Evolutionary conservation across 2,329 filamentous ascomycete species (phyloP).

Genomic region (Cladosporium cucumerinum): DNA sequence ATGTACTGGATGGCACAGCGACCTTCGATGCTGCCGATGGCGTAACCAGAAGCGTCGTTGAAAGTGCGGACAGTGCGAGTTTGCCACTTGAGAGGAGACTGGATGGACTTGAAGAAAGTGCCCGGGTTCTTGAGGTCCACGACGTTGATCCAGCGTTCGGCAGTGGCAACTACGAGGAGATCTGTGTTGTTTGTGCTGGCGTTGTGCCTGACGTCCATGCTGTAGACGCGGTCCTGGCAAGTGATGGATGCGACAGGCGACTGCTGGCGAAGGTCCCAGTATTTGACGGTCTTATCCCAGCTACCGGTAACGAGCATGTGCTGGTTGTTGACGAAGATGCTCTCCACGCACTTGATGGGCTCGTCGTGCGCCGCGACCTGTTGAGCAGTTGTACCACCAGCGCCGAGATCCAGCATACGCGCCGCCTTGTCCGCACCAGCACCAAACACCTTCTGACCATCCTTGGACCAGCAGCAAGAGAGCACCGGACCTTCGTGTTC

Average conservation of each 20-base stretch:
- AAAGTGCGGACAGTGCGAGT: slow-evolving; percentile 95
- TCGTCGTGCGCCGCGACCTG: slow-evolving; percentile 83
- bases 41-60: slow-evolving; percentile 84
- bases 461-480: slow-evolving; percentile 85
- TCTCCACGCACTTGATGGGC: slow-evolving; percentile 73
- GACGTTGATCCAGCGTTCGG: slow-evolving; percentile 94
- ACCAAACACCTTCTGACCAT: slow-evolving; percentile 83
- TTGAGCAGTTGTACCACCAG: slow-evolving; percentile 47
- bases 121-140: slow-evolving; percentile 84
- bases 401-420: slow-evolving; percentile 78
- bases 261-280: slow-evolving; percentile 74
- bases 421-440: slow-evolving; percentile 88
- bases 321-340: slow-evolving; percentile 56
- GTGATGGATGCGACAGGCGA: slow-evolving; percentile 63
- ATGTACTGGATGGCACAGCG: slow-evolving; percentile 98
- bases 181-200: slow-evolving; percentile 43
- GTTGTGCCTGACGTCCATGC: slow-evolving; percentile 78
- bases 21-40: slow-evolving; percentile 93
- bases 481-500: slow-evolving; percentile 84
- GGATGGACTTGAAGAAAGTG: slow-evolving; percentile 92
- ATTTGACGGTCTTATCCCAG: slow-evolving; percentile 88
- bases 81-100: slow-evolving; percentile 97
- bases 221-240: slow-evolving; percentile 78
- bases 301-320: slow-evolving; percentile 89
- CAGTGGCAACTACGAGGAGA: slow-evolving; percentile 85